phyloP scores from a whole-genome alignment of 192 early-diverging fungal species.

The Umbelopsis sp. region DNA sequence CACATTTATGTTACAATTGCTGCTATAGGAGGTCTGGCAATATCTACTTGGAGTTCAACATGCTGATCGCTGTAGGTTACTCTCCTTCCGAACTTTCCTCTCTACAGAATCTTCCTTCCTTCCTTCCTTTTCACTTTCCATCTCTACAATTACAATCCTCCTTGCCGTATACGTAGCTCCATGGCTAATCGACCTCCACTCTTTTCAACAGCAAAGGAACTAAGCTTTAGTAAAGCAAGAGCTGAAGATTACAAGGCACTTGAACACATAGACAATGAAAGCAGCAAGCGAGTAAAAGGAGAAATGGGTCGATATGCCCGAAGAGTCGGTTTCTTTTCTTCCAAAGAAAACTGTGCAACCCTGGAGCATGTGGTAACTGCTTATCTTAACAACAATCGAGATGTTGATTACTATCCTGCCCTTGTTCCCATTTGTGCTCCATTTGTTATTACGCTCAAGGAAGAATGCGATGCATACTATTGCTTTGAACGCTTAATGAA shows the following conservation, averaged over 20 bases:
- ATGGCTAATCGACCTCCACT: not conserved
- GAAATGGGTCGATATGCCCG: conserved; percentile 71
- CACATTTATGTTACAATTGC: conserved; percentile 34
- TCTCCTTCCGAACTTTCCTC: not conserved
- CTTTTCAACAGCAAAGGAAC: conserved; percentile 59
- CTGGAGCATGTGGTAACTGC: conserved; percentile 88
- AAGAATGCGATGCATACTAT: conserved; percentile 80
- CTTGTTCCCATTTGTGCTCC: conserved; percentile 81
- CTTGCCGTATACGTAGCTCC: not conserved
- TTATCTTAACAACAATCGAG: conserved; percentile 78
- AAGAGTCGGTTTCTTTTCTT: conserved; percentile 38
- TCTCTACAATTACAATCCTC: not conserved
- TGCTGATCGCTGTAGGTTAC: conserved; percentile 70
- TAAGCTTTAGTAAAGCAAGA: conserved; percentile 55
- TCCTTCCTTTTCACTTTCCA: too few relatives aligned
- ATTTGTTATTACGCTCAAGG: conserved; percentile 72
- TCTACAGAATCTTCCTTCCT: not conserved
- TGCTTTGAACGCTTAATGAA: conserved; percentile 81
- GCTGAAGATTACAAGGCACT: conserved; percentile 68
- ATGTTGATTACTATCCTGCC: conserved; percentile 74
- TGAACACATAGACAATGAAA: conserved; percentile 66
- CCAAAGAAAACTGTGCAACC: conserved; percentile 51
- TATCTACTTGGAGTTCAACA: conserved; percentile 82
- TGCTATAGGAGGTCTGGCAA: conserved; percentile 79
- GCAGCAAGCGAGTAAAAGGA: conserved; percentile 78